phyloP scores from a whole-genome alignment of 192 early-diverging fungal species.

The Mortierella alpina region DNA sequence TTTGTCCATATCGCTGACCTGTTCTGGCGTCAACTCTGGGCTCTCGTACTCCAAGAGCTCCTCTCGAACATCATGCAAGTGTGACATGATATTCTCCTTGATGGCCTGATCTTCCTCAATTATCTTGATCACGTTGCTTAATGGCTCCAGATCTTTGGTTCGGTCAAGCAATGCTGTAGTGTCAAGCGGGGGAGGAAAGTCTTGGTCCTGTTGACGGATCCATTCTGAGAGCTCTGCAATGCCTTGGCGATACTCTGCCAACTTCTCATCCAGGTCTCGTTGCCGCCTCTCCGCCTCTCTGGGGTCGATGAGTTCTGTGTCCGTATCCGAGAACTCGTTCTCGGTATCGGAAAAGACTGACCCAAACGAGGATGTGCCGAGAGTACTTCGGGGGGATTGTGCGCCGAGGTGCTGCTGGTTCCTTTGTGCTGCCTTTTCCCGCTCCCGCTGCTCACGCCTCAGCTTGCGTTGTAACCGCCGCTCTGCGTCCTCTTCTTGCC shows the following conservation, averaged over 20 bases:
- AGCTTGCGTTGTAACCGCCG: slow-evolving; percentile 34
- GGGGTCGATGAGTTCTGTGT: slow-evolving; percentile 8
- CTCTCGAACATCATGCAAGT: slow-evolving; percentile 50
- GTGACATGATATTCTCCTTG: slow-evolving; percentile 48
- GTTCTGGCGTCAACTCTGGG: slow-evolving; percentile 41
- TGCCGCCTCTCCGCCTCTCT: slow-evolving; percentile 29
- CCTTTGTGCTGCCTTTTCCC: slow-evolving; percentile 11
- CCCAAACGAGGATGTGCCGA: background rate
- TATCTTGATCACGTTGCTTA: slow-evolving; percentile 30
- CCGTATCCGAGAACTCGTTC: slow-evolving; percentile 20
- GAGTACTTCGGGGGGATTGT: background rate
- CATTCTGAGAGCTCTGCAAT: slow-evolving; percentile 41
- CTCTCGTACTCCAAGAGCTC: slow-evolving; percentile 40
- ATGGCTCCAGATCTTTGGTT: slow-evolving; percentile 34
- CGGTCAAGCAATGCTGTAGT: slow-evolving; percentile 34
- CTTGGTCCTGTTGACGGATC: slow-evolving; percentile 27
- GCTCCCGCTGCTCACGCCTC: slow-evolving; percentile 38
- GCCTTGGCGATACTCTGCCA: slow-evolving; percentile 42
- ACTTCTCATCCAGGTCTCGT: slow-evolving; percentile 29
- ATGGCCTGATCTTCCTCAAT: slow-evolving; percentile 39
- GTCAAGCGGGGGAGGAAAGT: slow-evolving; percentile 18
- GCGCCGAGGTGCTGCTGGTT: background rate
- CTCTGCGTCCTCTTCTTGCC: slow-evolving; percentile 44
- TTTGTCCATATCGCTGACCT: slow-evolving; percentile 42
- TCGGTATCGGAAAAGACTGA: slow-evolving; percentile 24